Conservation (phyloP, 257 asterid species). For the Linderniella brevidens region DNA sequence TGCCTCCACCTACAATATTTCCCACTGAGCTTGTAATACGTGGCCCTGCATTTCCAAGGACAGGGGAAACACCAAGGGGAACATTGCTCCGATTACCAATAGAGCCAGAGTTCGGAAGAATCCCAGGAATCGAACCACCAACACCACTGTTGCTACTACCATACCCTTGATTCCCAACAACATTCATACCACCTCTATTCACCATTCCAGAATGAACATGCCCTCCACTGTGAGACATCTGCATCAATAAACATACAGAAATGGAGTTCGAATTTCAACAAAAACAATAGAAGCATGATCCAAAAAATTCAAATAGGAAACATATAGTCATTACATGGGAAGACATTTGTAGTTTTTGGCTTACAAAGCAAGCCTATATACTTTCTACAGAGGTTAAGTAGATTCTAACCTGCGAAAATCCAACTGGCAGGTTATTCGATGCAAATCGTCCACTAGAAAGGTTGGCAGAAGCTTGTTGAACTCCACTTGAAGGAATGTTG, state of each 20-base stretch:
- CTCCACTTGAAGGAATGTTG: conserved; percentile 74
- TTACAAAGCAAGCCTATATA: no score
- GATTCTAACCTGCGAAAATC: conserved; percentile 63
- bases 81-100: conserved; percentile 63
- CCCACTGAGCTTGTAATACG: conserved; percentile 74
- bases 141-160: conserved; percentile 52
- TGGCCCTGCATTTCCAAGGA: conserved; percentile 68
- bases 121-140: conserved; percentile 92
- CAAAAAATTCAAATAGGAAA: conserved; percentile 8
- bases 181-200: conserved; percentile 68
- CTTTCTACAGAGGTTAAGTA: conserved; percentile 6
- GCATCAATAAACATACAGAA: conserved; percentile 19
- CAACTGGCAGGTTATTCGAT: conserved; percentile 72
- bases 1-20: conserved; percentile 74
- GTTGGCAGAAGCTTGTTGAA: conserved; percentile 72
- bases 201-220: conserved; percentile 87
- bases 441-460: conserved; percentile 80
- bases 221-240: conserved; percentile 78
- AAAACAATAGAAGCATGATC: conserved; percentile 1
- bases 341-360: no score
- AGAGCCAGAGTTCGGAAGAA: conserved; percentile 73
- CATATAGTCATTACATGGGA: no score
- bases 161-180: conserved; percentile 79
- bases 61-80: conserved; percentile 67
- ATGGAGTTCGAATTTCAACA: conserved; percentile 8